Evolutionary conservation across 176 grass and related monocot genomes (phyloP), one percentile per base, ranked within the genome.

Genomic region (Coix lacrymajobi): DNA sequence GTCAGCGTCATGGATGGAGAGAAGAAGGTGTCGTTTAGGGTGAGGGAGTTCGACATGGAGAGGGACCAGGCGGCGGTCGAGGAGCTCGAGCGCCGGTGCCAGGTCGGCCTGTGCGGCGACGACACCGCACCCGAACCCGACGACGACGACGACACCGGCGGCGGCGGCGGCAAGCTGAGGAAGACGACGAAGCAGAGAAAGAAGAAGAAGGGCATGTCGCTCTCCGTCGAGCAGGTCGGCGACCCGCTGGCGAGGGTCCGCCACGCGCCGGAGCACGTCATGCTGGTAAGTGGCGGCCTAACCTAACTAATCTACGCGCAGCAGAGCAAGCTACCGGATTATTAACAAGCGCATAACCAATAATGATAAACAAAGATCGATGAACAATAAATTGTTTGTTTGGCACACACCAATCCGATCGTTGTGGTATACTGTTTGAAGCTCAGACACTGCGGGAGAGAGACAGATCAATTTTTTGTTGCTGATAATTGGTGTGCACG

Each of bases 1-100:
- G 56, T 57, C 52, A 43, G 41, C 51, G 52, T 60, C 56, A 85
- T 85, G 65, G 44, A 70, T 33, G 13, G 24, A 74, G 45, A 66
- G 44, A 72, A 45, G 86, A 17, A 44, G 71, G 43, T 33, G 78
- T 58, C 65, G 73, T 25, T 90, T 36, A 80, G 62, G 40, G 86
- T 94, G 77, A 86, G 92, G 67, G 92, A 94, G 81, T 58, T 85
- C 45, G 73, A 85, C 68, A 76, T 89, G 73, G 92, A 94, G 81
- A 85, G 33, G 73, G 92, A 91, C 69, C 67, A 86, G 66, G 49
- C 78, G 41, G 84, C 87, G 2, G 73, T 87, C 1, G 92, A 91
- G 73, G 87, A 91, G 72, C 84, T 94, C 25, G 92, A 94, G 78
- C 69, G 73, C 2, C 84, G 54, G 37, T 94, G 92, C 76, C 73